A percentile compares a stretch with the other conserved stretches of the same genome.
phyloP scores from a whole-genome alignment of 139 green algal genomes.

The Picochlorum sp. region DNA sequence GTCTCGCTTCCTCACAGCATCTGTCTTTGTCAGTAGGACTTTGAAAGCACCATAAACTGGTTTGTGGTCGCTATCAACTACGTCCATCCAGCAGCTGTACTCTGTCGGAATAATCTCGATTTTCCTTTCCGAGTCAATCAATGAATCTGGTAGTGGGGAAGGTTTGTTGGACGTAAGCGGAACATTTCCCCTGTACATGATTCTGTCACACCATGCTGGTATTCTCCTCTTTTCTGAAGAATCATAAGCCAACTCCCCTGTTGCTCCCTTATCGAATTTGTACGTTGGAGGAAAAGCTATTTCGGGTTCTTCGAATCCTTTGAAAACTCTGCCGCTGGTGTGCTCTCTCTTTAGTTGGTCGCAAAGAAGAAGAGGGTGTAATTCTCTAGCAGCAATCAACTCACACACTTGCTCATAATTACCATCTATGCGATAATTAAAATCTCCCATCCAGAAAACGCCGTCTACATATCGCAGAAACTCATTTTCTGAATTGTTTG shows the following conservation, averaged over 20 bases:
- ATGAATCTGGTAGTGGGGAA: neutral
- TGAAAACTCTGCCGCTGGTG: slow-evolving; percentile 46
- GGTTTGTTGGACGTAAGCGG: slow-evolving; percentile 1
- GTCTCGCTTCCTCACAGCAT: slow-evolving; percentile 21
- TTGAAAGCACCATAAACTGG: slow-evolving; percentile 47
- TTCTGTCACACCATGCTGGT: slow-evolving; percentile 83
- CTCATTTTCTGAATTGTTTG: neutral
- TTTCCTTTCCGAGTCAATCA: neutral
- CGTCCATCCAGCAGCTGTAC: slow-evolving; percentile 61
- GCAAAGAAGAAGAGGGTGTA: slow-evolving; percentile 18
- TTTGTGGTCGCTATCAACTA: slow-evolving; percentile 88
- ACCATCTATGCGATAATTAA: slow-evolving; percentile 80
- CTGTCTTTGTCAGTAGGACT: slow-evolving; percentile 29
- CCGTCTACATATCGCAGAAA: slow-evolving; percentile 48
- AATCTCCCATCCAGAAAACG: slow-evolving; percentile 83
- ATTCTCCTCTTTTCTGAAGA: slow-evolving; percentile 75
- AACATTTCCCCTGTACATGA: slow-evolving; percentile 73
- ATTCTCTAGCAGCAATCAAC: slow-evolving; percentile 9
- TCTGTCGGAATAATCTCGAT: slow-evolving; percentile 14
- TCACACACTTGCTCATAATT: slow-evolving; percentile 37
- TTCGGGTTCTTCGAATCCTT: slow-evolving; percentile 53
- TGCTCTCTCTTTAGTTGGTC: slow-evolving; percentile 60
- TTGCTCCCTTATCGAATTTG: slow-evolving; percentile 72
- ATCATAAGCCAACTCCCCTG: slow-evolving; percentile 55
- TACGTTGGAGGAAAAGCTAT: slow-evolving; percentile 88